phyloP scores from a whole-genome alignment of 2,329 filamentous ascomycete species.

The Eutypa lata region DNA sequence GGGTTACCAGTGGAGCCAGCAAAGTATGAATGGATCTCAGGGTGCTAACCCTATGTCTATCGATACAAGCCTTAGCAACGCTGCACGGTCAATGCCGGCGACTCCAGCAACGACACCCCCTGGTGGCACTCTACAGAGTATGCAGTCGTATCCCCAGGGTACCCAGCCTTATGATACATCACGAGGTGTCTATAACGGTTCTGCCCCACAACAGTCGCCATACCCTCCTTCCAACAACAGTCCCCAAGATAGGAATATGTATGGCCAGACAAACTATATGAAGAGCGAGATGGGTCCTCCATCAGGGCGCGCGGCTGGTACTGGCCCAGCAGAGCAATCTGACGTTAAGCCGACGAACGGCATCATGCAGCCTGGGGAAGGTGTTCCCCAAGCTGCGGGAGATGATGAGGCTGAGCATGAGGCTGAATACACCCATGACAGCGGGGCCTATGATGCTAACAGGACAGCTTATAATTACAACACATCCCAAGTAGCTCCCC shows the following conservation, averaged over 20 bases:
- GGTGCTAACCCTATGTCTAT: constrained; percentile 72
- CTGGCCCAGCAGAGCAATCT: constrained; percentile 60
- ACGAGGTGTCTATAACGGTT: constrained; percentile 73
- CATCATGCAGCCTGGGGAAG: constrained; percentile 58
- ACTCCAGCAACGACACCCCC: constrained; percentile 91
- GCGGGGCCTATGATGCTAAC: constrained; percentile 68
- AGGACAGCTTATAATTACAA: constrained; percentile 77
- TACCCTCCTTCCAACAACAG: constrained; percentile 63
- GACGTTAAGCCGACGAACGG: constrained; percentile 66
- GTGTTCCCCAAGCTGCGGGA: constrained; percentile 48
- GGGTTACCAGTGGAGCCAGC: constrained; percentile 74
- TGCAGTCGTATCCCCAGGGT: constrained; percentile 71
- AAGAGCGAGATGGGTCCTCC: constrained; percentile 90
- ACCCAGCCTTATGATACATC: constrained; percentile 72
- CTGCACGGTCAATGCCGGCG: constrained; percentile 76
- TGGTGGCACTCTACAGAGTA: constrained; percentile 69
- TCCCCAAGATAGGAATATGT: constrained; percentile 60
- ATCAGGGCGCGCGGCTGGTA: constrained; percentile 56
- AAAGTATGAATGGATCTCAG: constrained; percentile 60
- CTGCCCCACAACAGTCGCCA: constrained; percentile 66
- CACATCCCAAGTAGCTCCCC: constrained; percentile 60
- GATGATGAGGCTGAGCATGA: constrained; percentile 73
- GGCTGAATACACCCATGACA: constrained; percentile 83
- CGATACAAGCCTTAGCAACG: constrained; percentile 73
- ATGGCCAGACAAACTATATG: constrained; percentile 68